phyloP scores from a whole-genome alignment of 2,329 filamentous ascomycete species.

The Curvularia sp. region DNA sequence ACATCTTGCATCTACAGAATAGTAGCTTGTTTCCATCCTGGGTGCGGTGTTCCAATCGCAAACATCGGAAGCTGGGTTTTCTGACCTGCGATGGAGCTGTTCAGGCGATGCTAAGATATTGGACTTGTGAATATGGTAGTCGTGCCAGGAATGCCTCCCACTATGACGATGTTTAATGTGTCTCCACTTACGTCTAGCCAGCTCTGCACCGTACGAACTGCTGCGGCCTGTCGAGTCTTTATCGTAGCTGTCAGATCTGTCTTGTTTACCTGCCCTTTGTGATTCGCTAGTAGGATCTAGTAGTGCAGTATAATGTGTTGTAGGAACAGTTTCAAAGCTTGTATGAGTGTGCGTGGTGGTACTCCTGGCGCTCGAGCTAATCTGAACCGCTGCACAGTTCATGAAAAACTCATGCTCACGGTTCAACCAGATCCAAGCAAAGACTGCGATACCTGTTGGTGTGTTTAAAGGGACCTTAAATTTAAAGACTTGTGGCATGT shows the following conservation, averaged over 20 bases:
- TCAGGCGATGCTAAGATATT: background rate
- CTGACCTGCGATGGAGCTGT: background rate
- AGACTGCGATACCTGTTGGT: constrained; percentile 47
- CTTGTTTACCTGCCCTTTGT: constrained; percentile 1
- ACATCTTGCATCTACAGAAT: constrained; percentile 49
- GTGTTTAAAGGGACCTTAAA: constrained; percentile 54
- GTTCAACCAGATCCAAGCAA: constrained; percentile 57
- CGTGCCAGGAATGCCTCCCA: constrained; percentile 2
- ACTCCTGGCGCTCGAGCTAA: constrained; percentile 29
- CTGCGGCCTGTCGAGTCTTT: background rate
- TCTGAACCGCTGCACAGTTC: constrained; percentile 54
- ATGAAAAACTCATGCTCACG: constrained; percentile 56
- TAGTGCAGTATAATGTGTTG: constrained; percentile 6
- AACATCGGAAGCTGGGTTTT: constrained; percentile 18
- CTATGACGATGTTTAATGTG: constrained; percentile 9
- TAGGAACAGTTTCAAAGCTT: constrained; percentile 2
- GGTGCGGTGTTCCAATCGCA: constrained; percentile 50
- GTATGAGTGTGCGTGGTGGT: constrained; percentile 9
- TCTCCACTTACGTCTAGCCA: constrained; percentile 6
- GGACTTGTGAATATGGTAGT: constrained; percentile 7
- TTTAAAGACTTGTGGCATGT: constrained; percentile 50
- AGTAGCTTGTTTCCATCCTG: constrained; percentile 52
- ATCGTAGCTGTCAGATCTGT: background rate
- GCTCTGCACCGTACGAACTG: constrained; percentile 2
- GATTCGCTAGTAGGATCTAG: background rate